Percentiles rank a stretch among this genome's conserved stretches.
Evolutionary conservation across 140 eudicot genomes (phyloP).

Genomic region (Stevia rebaudiana): DNA sequence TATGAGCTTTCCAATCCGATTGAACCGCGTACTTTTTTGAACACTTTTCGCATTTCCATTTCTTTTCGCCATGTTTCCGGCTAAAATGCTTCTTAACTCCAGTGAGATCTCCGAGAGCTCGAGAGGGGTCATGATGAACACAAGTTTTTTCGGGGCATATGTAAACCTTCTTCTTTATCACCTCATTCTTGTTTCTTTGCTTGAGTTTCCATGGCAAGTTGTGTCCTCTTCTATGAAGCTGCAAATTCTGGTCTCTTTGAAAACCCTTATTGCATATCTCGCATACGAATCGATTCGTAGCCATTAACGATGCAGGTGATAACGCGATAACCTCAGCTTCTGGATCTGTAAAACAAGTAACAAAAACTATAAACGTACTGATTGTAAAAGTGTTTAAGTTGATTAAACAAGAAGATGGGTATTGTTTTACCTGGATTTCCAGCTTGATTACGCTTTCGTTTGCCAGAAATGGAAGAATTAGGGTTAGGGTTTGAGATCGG

Average conservation of each 20-base stretch:
- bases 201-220: conserved; percentile 90
- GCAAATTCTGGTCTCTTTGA: conserved; percentile 87
- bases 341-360: conserved; percentile 45
- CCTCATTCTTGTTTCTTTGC: conserved; percentile 69
- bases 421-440: conserved; percentile 58
- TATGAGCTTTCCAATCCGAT: conserved; percentile 95
- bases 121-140: conserved; percentile 83
- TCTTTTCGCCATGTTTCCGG: conserved; percentile 91
- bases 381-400: background rate
- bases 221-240: conserved; percentile 92
- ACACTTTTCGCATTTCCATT: conserved; percentile 89
- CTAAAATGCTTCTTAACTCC: conserved; percentile 89
- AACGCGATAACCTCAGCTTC: conserved; percentile 96
- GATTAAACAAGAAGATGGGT: background rate
- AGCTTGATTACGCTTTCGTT: conserved; percentile 68
- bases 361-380: background rate
- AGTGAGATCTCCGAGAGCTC: conserved; percentile 88
- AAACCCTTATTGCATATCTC: conserved; percentile 92
- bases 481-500: conserved; percentile 54
- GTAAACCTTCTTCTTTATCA: conserved; percentile 71
- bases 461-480: conserved; percentile 42
- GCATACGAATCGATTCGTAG: conserved; percentile 76
- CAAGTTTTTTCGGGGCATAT: conserved; percentile 79
- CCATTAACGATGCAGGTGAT: conserved; percentile 86
- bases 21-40: conserved; percentile 88